Evolutionary conservation across 371 early-diverging fungal species (phyloP), one percentile per base, ranked within the genome.

Genomic region (Actinomortierella ambigua): DNA sequence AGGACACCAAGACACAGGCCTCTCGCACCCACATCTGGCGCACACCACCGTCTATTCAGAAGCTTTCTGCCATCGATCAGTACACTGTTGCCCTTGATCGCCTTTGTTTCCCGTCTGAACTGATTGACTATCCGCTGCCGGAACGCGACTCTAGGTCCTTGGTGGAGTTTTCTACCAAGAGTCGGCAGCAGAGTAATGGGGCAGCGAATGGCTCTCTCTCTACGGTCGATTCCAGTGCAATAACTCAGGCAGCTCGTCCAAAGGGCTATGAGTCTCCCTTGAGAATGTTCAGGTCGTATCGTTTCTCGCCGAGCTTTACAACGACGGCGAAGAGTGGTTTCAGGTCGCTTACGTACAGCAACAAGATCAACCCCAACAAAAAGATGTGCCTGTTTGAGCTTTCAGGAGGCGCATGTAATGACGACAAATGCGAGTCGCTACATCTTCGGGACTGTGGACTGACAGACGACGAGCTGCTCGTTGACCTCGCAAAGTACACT

Each of bases 331-430:
- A 23, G 2, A 60, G 43, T 13, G 73, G 73, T 24, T 66, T 66
- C 34, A 62, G 50, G 18, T 71, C 73, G 4, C 28, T 59, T 43
- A 66, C 73, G 5, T 71, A 50, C 46, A 71, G 73, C 24, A 54
- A 71, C 57, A 66, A 63, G 50, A 71, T 71, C 53, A 63, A 71
- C 28, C 73, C 73, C 17, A 54, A 52, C 48, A 50, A 59, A 24
- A 50, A 53, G 46, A 66, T 71, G 63, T 71, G 73, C 26, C 24
- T 71, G n/a, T 71, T 58, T 57, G 73, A 71, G 53, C 53, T 71
- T 13, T 59, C 67, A 9, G 73, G 73, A 14, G 73, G 73, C 22
- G 43, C 66, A 1, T 71, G 73, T 26, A 71, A 71, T 39, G 73
- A 71, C 50, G 73, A 71, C 24, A 40, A 55, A 2, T 71, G 73